These are phyloP conservation scores for Dendrocalamus latiflorus DNA, from an alignment of 202 grass and related monocot species.

Conservation along the genomic window DNA sequence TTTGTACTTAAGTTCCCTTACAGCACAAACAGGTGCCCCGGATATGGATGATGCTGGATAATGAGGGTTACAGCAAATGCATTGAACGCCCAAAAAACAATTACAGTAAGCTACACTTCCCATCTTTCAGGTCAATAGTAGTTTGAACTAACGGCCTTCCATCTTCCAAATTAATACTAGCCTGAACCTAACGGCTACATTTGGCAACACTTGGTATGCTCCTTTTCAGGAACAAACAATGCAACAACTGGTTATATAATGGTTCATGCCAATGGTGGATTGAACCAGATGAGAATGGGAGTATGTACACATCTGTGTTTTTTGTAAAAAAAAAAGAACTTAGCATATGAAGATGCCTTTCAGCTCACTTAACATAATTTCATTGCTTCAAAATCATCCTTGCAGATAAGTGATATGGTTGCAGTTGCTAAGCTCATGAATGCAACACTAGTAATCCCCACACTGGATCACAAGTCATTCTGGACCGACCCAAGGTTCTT, in stretches of 20 bases:
- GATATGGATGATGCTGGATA: slow-evolving; percentile 62
- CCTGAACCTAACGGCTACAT: background rate
- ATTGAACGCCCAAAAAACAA: slow-evolving; percentile 48
- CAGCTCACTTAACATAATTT: slow-evolving; percentile 16
- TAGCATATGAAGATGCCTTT: slow-evolving; percentile 18
- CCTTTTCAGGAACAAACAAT: slow-evolving; percentile 49
- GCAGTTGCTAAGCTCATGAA: slow-evolving; percentile 86
- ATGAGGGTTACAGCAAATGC: slow-evolving; percentile 58
- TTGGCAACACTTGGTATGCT: background rate
- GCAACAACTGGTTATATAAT: slow-evolving; percentile 61
- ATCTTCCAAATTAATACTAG: background rate
- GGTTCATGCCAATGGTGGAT: slow-evolving; percentile 75
- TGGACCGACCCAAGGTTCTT: slow-evolving; percentile 87
- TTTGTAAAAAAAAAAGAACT: background rate
- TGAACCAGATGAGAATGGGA: slow-evolving; percentile 96
- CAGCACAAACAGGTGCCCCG: slow-evolving; percentile 28
- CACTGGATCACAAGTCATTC: slow-evolving; percentile 85
- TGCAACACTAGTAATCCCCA: slow-evolving; percentile 86
- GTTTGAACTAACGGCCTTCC: background rate
- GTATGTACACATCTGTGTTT: slow-evolving; percentile 37
- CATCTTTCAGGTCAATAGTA: background rate
- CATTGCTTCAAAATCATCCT: slow-evolving; percentile 6
- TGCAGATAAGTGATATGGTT: slow-evolving; percentile 96
- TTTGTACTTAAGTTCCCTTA: slow-evolving; percentile 10
- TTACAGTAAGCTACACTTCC: slow-evolving; percentile 38